Conservation (phyloP, 2,329 filamentous ascomycete genomes). For the Colletotrichum gigasporum region DNA sequence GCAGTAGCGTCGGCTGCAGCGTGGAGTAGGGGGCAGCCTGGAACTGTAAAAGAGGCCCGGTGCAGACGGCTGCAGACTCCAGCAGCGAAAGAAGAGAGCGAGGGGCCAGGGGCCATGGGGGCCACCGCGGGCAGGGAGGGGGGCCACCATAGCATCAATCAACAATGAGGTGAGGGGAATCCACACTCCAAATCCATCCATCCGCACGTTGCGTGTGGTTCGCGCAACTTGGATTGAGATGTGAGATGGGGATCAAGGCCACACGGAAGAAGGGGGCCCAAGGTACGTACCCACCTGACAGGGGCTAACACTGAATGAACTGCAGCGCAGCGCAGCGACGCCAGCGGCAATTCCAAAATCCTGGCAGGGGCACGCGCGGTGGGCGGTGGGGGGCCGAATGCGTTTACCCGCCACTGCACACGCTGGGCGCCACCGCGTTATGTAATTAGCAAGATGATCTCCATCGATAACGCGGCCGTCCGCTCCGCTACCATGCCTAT, state of each 20-base stretch:
- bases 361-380: not conserved
- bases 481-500: no score
- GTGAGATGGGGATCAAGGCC: constrained; percentile 4
- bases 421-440: no score
- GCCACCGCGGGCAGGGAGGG: not conserved
- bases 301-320: not conserved
- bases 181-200: no score
- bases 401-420: not conserved
- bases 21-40: constrained; percentile 19
- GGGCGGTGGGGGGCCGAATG: not conserved
- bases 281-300: not conserved
- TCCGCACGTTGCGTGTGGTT: constrained; percentile 2
- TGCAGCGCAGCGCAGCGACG: not conserved
- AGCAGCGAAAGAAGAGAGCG: not conserved
- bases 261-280: not conserved
- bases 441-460: no score
- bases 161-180: not conserved
- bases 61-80: constrained; percentile 25
- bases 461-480: no score
- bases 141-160: no score
- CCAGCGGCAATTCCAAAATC: constrained; percentile 19
- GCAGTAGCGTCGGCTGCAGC: constrained; percentile 28
- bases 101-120: constrained; percentile 4
- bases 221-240: constrained; percentile 1
- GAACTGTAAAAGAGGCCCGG: constrained; percentile 30